phyloP scores from a whole-genome alignment of 106 monocot genomes.

The Dendrobium officinale region DNA sequence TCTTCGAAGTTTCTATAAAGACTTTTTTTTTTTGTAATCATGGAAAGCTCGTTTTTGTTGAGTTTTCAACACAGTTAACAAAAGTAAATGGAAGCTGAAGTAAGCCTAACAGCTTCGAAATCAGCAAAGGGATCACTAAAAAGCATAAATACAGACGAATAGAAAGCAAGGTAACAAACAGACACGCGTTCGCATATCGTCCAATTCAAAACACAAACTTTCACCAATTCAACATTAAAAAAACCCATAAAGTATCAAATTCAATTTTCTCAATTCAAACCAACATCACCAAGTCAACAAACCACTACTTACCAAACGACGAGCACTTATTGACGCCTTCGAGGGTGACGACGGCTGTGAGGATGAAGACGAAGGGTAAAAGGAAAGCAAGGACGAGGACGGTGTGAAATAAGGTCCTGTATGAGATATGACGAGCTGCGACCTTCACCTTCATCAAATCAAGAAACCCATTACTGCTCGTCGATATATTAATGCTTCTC shows the following conservation, averaged over 20 bases:
- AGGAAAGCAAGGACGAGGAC: conserved; percentile 51
- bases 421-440: conserved; percentile 60
- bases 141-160: too few species aligned
- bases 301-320: conserved; percentile 41
- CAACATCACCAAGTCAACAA: not conserved
- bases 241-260: not conserved
- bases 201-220: not conserved
- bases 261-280: not conserved
- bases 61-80: not conserved
- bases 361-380: conserved; percentile 73
- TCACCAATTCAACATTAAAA: not conserved
- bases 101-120: not conserved
- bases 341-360: conserved; percentile 60
- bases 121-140: not conserved
- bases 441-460: conserved; percentile 84
- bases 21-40: too few species aligned
- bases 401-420: conserved; percentile 53
- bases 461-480: conserved; percentile 63
- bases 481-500: conserved; percentile 95
- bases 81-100: not conserved
- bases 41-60: too few species aligned
- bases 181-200: not conserved
- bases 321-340: conserved; percentile 74
- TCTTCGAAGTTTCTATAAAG: too few species aligned
- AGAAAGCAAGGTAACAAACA: not conserved